These are phyloP conservation scores for Cystobasidium slooffiae DNA, from an alignment of 1,284 basidiomycete species.

Conservation along the genomic window DNA sequence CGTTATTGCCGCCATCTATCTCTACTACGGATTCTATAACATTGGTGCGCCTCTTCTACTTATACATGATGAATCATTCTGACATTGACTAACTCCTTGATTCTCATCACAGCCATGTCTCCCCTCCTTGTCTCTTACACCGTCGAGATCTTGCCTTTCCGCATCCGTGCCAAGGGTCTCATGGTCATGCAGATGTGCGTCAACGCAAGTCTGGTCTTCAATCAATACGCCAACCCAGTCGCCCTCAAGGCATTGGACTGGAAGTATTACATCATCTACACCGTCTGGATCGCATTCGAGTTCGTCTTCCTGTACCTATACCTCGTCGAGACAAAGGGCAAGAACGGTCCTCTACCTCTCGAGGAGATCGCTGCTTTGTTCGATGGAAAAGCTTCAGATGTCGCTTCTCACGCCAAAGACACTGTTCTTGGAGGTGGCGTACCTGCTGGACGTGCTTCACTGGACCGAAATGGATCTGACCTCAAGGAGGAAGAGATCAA, in stretches of 20 bases:
- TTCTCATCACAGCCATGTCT: slow-evolving; percentile 51
- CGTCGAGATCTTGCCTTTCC: slow-evolving; percentile 40
- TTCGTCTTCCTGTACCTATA: slow-evolving; percentile 64
- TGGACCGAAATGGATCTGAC: neutral
- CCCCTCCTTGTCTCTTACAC: slow-evolving; percentile 73
- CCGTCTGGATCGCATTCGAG: slow-evolving; percentile 57
- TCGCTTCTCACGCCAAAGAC: slow-evolving; percentile 7
- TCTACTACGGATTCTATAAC: slow-evolving; percentile 70
- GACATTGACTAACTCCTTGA: too few species aligned
- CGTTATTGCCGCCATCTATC: slow-evolving; percentile 75
- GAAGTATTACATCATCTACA: slow-evolving; percentile 53
- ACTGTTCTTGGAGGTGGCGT: too few species aligned
- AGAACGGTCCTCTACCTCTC: slow-evolving; percentile 57
- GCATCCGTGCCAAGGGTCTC: slow-evolving; percentile 75
- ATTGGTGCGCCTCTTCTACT: too few species aligned
- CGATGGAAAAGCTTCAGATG: slow-evolving; percentile 37
- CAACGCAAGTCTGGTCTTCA: slow-evolving; percentile 65
- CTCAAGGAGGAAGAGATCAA: neutral
- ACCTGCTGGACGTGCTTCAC: neutral
- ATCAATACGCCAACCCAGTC: slow-evolving; percentile 43
- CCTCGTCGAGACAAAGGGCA: slow-evolving; percentile 71
- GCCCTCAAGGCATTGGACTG: neutral
- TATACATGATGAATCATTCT: too few species aligned
- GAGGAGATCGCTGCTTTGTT: slow-evolving; percentile 61
- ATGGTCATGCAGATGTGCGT: slow-evolving; percentile 66